Conservation (phyloP, 371 early-diverging fungal species). For the Mucor sp. region DNA sequence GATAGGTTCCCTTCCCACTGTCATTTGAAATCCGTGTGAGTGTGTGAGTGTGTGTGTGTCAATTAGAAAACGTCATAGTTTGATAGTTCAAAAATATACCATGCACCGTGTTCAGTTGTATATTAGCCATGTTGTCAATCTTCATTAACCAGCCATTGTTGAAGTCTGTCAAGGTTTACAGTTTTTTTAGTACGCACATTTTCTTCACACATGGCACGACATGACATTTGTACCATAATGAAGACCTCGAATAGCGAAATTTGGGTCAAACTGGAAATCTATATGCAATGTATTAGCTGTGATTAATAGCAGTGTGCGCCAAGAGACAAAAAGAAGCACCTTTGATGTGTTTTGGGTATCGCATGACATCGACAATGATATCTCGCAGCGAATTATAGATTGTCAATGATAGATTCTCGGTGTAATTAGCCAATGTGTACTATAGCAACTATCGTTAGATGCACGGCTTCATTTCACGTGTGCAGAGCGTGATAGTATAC, state of each 20-base stretch:
- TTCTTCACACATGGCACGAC: background rate
- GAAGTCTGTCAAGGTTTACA: slow-evolving; percentile 33
- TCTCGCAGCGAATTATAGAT: slow-evolving; percentile 63
- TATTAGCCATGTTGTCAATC: slow-evolving; percentile 65
- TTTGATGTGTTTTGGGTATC: slow-evolving; percentile 55
- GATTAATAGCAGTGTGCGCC: background rate
- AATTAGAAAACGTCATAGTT: background rate
- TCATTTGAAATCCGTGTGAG: no score
- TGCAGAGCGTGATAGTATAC: slow-evolving; percentile 1
- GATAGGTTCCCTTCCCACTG: slow-evolving; percentile 57
- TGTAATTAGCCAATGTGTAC: slow-evolving; percentile 69
- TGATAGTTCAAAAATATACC: slow-evolving; percentile 23
- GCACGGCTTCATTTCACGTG: background rate
- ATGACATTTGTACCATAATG: slow-evolving; percentile 46
- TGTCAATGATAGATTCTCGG: slow-evolving; percentile 52
- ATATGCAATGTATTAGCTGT: background rate
- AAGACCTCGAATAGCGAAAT: slow-evolving; percentile 68
- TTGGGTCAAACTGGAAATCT: slow-evolving; percentile 58
- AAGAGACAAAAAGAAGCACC: slow-evolving; percentile 10
- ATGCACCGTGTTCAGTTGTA: slow-evolving; percentile 65
- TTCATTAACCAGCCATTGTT: slow-evolving; percentile 72
- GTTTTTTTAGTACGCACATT: background rate
- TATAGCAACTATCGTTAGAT: slow-evolving; percentile 7
- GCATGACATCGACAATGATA: slow-evolving; percentile 54
- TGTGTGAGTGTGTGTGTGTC: background rate